Conservation (phyloP, 176 grass and related monocot species). For the Bonia amplexicaulis region DNA sequence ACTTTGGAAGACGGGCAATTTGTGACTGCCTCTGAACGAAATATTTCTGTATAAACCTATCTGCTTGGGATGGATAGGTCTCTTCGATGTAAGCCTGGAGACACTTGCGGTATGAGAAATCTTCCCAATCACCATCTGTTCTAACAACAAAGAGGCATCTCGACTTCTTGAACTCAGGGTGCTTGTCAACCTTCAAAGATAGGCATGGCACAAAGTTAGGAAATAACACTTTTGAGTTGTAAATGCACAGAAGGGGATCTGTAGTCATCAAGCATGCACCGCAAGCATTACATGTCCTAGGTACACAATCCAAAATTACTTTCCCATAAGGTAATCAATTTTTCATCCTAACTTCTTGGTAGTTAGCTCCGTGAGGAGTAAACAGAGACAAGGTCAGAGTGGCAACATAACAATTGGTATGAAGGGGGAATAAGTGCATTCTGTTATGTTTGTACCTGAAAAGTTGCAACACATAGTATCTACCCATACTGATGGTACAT, state of each 20-base stretch:
- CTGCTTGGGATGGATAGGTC: background rate
- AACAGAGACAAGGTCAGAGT: background rate
- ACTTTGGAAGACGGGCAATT: background rate
- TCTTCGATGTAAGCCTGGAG: background rate
- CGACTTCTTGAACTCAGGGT: slow-evolving; percentile 48
- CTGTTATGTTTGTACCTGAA: background rate
- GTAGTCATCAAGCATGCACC: background rate
- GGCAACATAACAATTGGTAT: background rate
- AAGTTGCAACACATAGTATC: background rate
- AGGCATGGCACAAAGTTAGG: background rate
- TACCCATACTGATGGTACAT: no score
- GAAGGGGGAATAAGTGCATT: background rate
- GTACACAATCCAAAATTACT: slow-evolving; percentile 10
- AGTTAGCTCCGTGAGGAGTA: background rate
- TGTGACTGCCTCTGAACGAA: background rate
- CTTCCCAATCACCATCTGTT: slow-evolving; percentile 56
- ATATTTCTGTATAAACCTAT: slow-evolving; percentile 55
- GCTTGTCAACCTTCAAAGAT: slow-evolving; percentile 11
- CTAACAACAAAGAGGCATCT: slow-evolving; percentile 76
- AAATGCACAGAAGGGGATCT: no score
- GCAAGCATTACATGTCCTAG: background rate
- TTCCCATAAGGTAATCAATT: background rate
- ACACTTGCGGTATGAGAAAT: slow-evolving; percentile 92
- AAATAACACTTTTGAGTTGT: background rate
- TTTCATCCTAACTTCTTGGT: background rate